phyloP scores from a whole-genome alignment of 2,329 filamentous ascomycete species.

The Macroventuria anomochaeta region DNA sequence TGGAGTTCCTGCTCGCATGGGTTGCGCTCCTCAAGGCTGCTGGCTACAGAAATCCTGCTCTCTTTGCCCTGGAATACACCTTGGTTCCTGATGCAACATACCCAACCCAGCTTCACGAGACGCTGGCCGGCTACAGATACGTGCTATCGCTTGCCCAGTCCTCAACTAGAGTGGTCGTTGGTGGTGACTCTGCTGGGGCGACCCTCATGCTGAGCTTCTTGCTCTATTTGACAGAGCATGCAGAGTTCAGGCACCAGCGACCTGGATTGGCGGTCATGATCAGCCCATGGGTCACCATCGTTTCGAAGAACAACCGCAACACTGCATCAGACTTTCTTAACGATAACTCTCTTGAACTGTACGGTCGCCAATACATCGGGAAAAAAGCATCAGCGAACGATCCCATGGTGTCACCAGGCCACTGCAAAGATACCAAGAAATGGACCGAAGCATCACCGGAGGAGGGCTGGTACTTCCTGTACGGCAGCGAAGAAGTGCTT shows the following conservation, averaged over 20 bases:
- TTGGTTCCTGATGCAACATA: slow-evolving; percentile 77
- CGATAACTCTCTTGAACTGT: slow-evolving; percentile 68
- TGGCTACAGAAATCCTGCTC: slow-evolving; percentile 76
- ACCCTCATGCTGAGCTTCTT: slow-evolving; percentile 76
- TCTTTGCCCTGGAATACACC: slow-evolving; percentile 82
- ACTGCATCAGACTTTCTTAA: slow-evolving; percentile 80
- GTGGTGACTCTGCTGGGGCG: slow-evolving; percentile 81
- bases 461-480: slow-evolving; percentile 72
- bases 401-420: slow-evolving; percentile 71
- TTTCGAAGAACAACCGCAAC: slow-evolving; percentile 70
- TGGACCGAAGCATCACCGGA: slow-evolving; percentile 72
- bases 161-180: slow-evolving; percentile 70
- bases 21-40: slow-evolving; percentile 67
- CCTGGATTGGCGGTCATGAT: slow-evolving; percentile 74
- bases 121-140: slow-evolving; percentile 73
- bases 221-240: slow-evolving; percentile 66
- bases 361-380: slow-evolving; percentile 73
- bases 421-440: slow-evolving; percentile 68
- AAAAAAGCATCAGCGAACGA: slow-evolving; percentile 58
- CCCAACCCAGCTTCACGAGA: slow-evolving; percentile 75
- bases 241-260: slow-evolving; percentile 51
- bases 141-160: slow-evolving; percentile 66
- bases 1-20: slow-evolving; percentile 79
- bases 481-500: slow-evolving; percentile 80
- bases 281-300: slow-evolving; percentile 79